Percentiles rank a stretch among this genome's conserved stretches.
phyloP scores from a whole-genome alignment of 2,329 filamentous ascomycete species.

The Aspergillus puulaauensis region DNA sequence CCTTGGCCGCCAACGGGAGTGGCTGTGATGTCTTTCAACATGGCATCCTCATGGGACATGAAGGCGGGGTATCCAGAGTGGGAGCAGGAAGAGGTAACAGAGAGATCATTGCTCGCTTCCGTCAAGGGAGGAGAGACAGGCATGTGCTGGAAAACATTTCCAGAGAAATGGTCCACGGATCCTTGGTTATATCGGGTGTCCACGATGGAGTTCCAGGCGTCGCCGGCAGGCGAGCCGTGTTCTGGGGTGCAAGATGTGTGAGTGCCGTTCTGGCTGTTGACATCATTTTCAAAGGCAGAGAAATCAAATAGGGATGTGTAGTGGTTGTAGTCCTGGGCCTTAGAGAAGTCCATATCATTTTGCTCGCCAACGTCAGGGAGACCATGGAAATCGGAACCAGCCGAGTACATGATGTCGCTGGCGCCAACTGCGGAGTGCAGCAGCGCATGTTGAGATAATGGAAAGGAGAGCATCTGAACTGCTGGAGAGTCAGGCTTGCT shows the following conservation, averaged over 20 bases:
- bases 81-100: slow-evolving; percentile 41
- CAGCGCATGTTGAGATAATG: slow-evolving; percentile 39
- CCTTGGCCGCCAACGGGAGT: slow-evolving; percentile 35
- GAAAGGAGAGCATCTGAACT: slow-evolving; percentile 44
- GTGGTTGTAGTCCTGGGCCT: slow-evolving; percentile 38
- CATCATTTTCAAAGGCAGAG: slow-evolving; percentile 42
- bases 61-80: slow-evolving; percentile 40
- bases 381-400: slow-evolving; percentile 39
- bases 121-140: slow-evolving; percentile 45
- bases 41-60: slow-evolving; percentile 37
- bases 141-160: slow-evolving; percentile 36
- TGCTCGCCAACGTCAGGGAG: slow-evolving; percentile 38
- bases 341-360: slow-evolving; percentile 36
- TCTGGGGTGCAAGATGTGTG: slow-evolving; percentile 35
- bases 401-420: slow-evolving; percentile 39
- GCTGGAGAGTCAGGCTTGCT: slow-evolving; percentile 40
- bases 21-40: slow-evolving; percentile 36
- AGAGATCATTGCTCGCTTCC: slow-evolving; percentile 42
- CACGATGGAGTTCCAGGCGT: slow-evolving; percentile 39
- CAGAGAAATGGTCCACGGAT: slow-evolving; percentile 36
- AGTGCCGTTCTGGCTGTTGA: slow-evolving; percentile 30
- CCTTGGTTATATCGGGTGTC: slow-evolving; percentile 34
- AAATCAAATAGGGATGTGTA: slow-evolving; percentile 42
- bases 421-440: slow-evolving; percentile 39
- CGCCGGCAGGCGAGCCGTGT: slow-evolving; percentile 36